phyloP scores from a whole-genome alignment of 2,329 filamentous ascomycete species.

The Arthroderma uncinatum region DNA sequence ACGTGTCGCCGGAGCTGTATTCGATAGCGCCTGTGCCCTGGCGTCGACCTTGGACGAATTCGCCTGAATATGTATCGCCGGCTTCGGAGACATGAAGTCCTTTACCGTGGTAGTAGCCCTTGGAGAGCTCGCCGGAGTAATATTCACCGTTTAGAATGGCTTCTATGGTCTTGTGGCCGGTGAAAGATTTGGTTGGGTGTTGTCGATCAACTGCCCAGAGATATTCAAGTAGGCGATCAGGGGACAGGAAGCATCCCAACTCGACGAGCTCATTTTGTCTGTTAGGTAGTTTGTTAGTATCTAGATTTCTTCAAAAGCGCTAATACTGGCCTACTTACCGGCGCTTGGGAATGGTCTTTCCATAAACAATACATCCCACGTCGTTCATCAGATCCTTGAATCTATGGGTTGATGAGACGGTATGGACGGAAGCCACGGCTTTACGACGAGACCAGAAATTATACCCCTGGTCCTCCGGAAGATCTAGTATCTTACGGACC shows the following conservation, averaged over 20 bases:
- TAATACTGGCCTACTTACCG: neutral
- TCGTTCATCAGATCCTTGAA: slow-evolving; percentile 24
- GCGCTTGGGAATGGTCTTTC: neutral
- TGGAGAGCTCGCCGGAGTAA: slow-evolving; percentile 44
- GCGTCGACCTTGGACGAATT: slow-evolving; percentile 42
- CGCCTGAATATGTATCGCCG: slow-evolving; percentile 46
- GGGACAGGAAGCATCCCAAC: slow-evolving; percentile 28
- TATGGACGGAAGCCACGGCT: slow-evolving; percentile 22
- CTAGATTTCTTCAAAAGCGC: neutral
- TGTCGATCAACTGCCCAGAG: slow-evolving; percentile 35
- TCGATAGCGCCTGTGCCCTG: slow-evolving; percentile 48
- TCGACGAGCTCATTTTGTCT: slow-evolving; percentile 26
- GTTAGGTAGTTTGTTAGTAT: neutral
- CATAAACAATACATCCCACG: neutral
- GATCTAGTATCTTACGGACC: slow-evolving; percentile 30
- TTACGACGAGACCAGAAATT: slow-evolving; percentile 34
- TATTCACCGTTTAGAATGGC: slow-evolving; percentile 45
- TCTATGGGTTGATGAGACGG: slow-evolving; percentile 24
- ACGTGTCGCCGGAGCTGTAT: slow-evolving; percentile 44
- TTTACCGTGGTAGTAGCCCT: slow-evolving; percentile 43
- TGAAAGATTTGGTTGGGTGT: slow-evolving; percentile 36
- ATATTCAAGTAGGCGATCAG: slow-evolving; percentile 33
- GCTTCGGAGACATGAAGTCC: slow-evolving; percentile 44
- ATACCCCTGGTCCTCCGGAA: slow-evolving; percentile 31
- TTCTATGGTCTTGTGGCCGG: slow-evolving; percentile 41